These are phyloP conservation scores for Mesembryanthemum crystallinum DNA, from an alignment of 148 eudicot species.

Conservation along the genomic window DNA sequence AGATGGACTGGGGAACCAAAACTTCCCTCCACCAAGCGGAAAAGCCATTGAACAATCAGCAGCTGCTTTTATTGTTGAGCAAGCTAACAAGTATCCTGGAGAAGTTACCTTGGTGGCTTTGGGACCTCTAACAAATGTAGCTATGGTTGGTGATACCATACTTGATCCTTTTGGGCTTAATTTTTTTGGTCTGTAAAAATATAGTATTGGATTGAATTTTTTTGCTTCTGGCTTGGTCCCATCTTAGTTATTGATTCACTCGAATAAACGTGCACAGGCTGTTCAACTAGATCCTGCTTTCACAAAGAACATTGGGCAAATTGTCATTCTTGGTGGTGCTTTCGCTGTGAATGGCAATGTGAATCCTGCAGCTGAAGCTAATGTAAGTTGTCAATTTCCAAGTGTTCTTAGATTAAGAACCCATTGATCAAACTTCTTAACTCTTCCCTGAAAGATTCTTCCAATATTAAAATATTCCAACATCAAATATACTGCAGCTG, in stretches of 20 bases:
- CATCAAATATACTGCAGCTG: background rate
- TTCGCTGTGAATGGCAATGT: constrained; percentile 94
- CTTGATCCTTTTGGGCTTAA: background rate
- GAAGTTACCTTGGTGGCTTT: constrained; percentile 85
- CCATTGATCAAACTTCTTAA: background rate
- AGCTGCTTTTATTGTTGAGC: constrained; percentile 61
- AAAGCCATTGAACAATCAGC: constrained; percentile 78
- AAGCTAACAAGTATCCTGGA: constrained; percentile 72
- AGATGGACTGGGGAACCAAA: constrained; percentile 95
- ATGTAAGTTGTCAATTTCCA: constrained; percentile 46
- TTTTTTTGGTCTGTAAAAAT: background rate
- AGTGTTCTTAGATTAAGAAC: background rate
- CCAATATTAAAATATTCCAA: background rate
- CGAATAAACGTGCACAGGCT: constrained; percentile 45
- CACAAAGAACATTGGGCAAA: constrained; percentile 61
- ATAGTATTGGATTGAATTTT: background rate
- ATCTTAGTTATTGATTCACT: too few species aligned
- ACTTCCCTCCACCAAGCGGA: constrained; percentile 82
- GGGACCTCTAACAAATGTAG: constrained; percentile 93
- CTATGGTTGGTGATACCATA: constrained; percentile 55
- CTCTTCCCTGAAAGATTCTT: background rate
- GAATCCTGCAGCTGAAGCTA: constrained; percentile 97
- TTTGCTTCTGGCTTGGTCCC: too few species aligned
- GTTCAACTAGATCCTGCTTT: constrained; percentile 67
- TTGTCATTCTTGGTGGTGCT: constrained; percentile 89